Evolutionary conservation across 306 rosid genomes (phyloP), one percentile per base, ranked within the genome.

Genomic region (Pyrus communis): DNA sequence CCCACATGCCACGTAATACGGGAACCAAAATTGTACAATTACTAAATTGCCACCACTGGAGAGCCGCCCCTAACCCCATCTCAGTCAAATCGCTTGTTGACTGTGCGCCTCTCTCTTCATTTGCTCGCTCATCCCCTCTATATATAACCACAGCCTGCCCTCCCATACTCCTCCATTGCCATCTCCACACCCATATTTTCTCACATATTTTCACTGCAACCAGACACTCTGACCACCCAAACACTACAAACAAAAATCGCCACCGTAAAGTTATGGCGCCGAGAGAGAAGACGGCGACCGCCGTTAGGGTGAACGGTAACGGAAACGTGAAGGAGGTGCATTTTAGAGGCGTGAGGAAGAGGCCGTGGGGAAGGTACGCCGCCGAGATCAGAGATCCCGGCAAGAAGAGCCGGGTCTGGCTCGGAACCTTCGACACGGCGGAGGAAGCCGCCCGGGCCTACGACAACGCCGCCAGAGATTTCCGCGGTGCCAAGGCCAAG

Each of bases 381-480:
- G 99, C 99, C 4, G 99, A 95, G 89, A 95, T 95, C 43, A 83
- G 99, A 65, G 99, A 95, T 85, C 99, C 99, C 0, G 84, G 90
- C 33, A 92, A 95, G 86, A 95, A 95, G 76, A 95, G 97, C 93
- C 99, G 99, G 1, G 99, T 95, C 11, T 95, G 99, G 99, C 97
- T 95, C 52, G 99, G 99, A 0, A 95, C 99, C 9, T 95, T 92
- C 35, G 99, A 95, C 57, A 92, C 99, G 33, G 97, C 99, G 0
- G 99, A 89, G 72, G 99, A 95, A 22, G 99, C 98, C 7, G 99
- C 99, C 1, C 79, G 93, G 9, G 99, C 99, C 14, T 95, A 95
- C 80, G 99, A 95, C 77, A 3, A 86, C 21, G 99, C 99, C 7
- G 99, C 99, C 0, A 82, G 90, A 8, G 90, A 92, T 17, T 95